These are phyloP conservation scores for Kwoniella sp. DNA, from an alignment of 768 basidiomycete species.

Conservation along the genomic window DNA sequence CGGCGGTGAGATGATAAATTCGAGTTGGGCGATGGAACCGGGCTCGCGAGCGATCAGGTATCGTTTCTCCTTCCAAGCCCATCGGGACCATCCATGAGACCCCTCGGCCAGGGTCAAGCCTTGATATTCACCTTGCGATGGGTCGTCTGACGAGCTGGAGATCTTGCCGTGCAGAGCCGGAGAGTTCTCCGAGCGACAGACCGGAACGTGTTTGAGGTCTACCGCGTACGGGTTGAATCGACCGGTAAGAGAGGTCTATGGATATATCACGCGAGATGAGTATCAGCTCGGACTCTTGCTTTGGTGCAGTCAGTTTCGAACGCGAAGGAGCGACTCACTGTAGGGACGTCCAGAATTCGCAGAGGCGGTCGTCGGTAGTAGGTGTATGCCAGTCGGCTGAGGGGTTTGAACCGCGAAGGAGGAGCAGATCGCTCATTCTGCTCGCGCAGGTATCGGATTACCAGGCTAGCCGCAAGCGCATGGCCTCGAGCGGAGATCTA, in stretches of 20 bases:
- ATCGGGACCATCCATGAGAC: conserved; percentile 39
- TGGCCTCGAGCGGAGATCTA: conserved; percentile 49
- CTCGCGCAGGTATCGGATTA: conserved; percentile 34
- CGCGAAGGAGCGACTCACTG: conserved; percentile 21
- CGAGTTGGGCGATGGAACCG: conserved; percentile 43
- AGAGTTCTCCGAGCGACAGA: conserved; percentile 45
- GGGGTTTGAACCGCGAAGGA: conserved; percentile 13
- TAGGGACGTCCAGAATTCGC: conserved; percentile 29
- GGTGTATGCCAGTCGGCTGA: conserved; percentile 19
- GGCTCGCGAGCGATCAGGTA: conserved; percentile 48
- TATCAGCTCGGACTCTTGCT: neutral
- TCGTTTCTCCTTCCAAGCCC: conserved; percentile 51
- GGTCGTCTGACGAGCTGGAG: conserved; percentile 17
- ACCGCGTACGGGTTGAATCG: conserved; percentile 32
- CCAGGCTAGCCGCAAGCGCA: conserved; percentile 37
- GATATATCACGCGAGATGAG: neutral
- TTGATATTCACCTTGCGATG: neutral
- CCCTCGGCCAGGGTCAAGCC: conserved; percentile 25
- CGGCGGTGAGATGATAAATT: conserved; percentile 34
- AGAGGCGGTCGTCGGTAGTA: conserved; percentile 18
- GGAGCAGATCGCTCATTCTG: conserved; percentile 29
- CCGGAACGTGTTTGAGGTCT: conserved; percentile 17
- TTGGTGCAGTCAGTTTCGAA: neutral
- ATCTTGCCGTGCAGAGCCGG: conserved; percentile 22
- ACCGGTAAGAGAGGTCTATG: conserved; percentile 34